A percentile compares a stretch with the other conserved stretches of the same genome.
These are phyloP conservation scores for Medicago truncatula DNA, from an alignment of 306 rosid genomes.

Conservation along the genomic window DNA sequence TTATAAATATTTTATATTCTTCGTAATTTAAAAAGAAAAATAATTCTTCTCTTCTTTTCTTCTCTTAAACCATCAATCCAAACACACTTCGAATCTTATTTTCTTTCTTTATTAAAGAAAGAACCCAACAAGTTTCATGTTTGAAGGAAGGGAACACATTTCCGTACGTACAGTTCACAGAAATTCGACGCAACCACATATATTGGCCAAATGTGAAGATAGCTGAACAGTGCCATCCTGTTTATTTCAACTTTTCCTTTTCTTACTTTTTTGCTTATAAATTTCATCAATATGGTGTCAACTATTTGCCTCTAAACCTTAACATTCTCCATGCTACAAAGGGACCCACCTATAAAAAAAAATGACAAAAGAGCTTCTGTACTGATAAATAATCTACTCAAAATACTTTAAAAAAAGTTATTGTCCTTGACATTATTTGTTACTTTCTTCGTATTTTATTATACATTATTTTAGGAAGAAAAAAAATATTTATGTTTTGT, in stretches of 20 bases:
- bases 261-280: conserved; percentile 18
- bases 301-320: conserved; percentile 47
- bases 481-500: too few species aligned
- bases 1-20: too few species aligned
- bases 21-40: too few species aligned
- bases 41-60: too few species aligned
- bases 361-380: conserved; percentile 3
- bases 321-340: conserved; percentile 40
- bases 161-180: conserved; percentile 14
- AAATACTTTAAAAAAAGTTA: background rate
- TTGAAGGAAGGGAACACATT: background rate
- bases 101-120: too few species aligned
- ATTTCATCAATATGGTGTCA: conserved; percentile 34
- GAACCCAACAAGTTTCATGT: too few species aligned
- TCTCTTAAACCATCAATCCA: too few species aligned
- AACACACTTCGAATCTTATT: too few species aligned
- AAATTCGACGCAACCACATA: conserved; percentile 34
- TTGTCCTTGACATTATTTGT: background rate
- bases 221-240: conserved; percentile 38
- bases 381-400: conserved; percentile 34
- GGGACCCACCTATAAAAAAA: conserved; percentile 31
- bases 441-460: too few species aligned
- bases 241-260: conserved; percentile 38
- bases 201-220: conserved; percentile 37
- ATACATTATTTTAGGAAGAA: too few species aligned